Evolutionary conservation across 2,329 filamentous ascomycete species (phyloP), one percentile per base, ranked within the genome.

Genomic region (Zymoseptoria ardabiliae): DNA sequence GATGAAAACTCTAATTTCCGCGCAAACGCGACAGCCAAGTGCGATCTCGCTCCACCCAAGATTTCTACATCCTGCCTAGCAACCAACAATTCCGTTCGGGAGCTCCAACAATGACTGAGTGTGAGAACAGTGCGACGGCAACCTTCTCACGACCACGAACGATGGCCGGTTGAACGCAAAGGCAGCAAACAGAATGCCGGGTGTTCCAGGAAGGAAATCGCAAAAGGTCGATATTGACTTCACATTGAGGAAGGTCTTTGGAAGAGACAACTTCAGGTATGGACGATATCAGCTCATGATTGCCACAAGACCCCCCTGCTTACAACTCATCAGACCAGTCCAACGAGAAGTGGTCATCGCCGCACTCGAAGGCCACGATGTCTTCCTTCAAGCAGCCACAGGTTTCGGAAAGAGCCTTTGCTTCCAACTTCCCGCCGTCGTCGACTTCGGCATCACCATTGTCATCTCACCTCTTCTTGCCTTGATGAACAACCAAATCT

Each of bases 401-500:
- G 90, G 88, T 9, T 97, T 97, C 73, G 93, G 92, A 50, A 97
- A 97, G 75, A 95, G 90, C 70, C 75, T 97, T 56, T 97, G 93
- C 76, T 97, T 93, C 71, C 92, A 97, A 72, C 81, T 97, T 1
- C 92, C 92, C 8, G 92, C 92, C 22, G 86, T 97, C 30, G 86
- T 96, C 58, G 88, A 93, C 69, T 85, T 87, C 73, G 93, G 93
- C 65, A 91, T 96, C 65, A 96, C 91, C 0, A 87, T 97, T 60
- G 92, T 97, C 35, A 82, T 97, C 48, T 96, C 91, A 30, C 93
- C 92, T 4, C 80, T 97, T 45, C 80, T 97, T 49, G 92, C 91
- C 65, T 80, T 97, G 58, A 97, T 97, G 91, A 91, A 92, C 75
- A 96, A 97, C 70, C 93, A 97, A 80, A 90, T 97, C 51, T 86